Base-by-base conservation (phyloP, 2,329 filamentous ascomycete genomes). In the Emmonsiellopsis sp. region DNA sequence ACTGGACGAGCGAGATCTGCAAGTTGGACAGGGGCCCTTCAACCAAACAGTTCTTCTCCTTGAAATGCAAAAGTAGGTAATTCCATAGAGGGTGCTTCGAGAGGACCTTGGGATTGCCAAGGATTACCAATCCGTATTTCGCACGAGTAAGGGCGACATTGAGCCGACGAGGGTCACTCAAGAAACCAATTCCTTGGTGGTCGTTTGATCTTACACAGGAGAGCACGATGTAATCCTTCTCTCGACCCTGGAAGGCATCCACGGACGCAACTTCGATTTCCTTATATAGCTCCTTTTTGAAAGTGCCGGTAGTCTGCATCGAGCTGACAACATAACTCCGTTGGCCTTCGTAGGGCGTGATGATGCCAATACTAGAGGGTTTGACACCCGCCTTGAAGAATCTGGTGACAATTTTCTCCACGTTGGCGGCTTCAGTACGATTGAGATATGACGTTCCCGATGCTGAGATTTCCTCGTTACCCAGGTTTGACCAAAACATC, bases 401-500 rank as follows among this genome's bases (percentile, higher is more conserved):
- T 49, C 93, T 86, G 8, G 92, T 96, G 42, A 98, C 90, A 56
- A 96, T 91, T 78, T 98, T 98, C 74, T 98, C 93, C 34, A 98
- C 93, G 60, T 97, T 97, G 46, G 90, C 87, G 3, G 93, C 91
- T 70, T 98, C 93, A 1, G 93, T 97, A 46, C 93, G 88, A 72
- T 98, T 98, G 61, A 98, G 85, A 67, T 98, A 98, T 2, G 92
- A 97, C 2, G 93, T 98, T 65, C 93, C 93, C 30, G 91, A 96
- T 1, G 93, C 93, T 6, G 92, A 96, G 50, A 98, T 98, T 71
- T 98, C 93, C 71, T 98, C 93, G 56, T 94, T 95, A 56, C 93
- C 93, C 53, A 96, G 77, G 68, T 98, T 98, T 30, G 90, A 95
- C 93, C 93, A 98, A 75, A 98, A 98, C 93, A 97, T 97, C 93